Evolutionary conservation across 225 moss, liverwort and hornwort species (phyloP).

Genomic region (Physcomitrellopsis africana): DNA sequence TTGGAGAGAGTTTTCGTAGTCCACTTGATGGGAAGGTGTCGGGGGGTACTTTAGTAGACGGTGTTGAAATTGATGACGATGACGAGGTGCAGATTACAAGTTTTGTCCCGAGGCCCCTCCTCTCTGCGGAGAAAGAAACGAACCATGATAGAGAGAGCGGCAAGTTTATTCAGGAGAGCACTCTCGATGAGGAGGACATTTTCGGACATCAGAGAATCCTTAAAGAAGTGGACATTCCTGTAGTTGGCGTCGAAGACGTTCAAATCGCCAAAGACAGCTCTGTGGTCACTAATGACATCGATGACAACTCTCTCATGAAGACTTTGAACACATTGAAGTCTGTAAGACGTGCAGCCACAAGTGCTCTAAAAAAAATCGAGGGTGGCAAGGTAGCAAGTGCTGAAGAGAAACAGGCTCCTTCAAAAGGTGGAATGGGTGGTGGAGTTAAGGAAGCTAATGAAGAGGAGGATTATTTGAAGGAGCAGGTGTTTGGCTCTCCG

Average conservation of each 20-base stretch:
- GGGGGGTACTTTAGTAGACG: slow-evolving; percentile 40
- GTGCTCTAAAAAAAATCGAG: slow-evolving; percentile 32
- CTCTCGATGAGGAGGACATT: slow-evolving; percentile 46
- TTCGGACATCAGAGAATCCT: slow-evolving; percentile 39
- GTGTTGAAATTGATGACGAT: slow-evolving; percentile 38
- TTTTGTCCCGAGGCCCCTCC: slow-evolving; percentile 23
- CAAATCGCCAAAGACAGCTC: slow-evolving; percentile 15
- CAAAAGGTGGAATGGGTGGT: slow-evolving; percentile 22
- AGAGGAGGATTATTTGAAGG: slow-evolving; percentile 25
- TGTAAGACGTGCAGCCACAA: slow-evolving; percentile 1
- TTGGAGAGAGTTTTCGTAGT: background rate
- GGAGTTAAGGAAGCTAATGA: slow-evolving; percentile 24
- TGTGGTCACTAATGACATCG: slow-evolving; percentile 15
- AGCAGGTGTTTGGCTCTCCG: slow-evolving; percentile 33
- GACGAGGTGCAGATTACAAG: slow-evolving; percentile 45
- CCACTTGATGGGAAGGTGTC: background rate
- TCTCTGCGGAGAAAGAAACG: background rate
- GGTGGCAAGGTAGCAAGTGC: background rate
- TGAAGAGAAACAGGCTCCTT: slow-evolving; percentile 10
- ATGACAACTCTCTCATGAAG: slow-evolving; percentile 12
- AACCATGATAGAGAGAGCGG: slow-evolving; percentile 15
- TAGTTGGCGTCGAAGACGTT: background rate
- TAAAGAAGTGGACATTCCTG: background rate
- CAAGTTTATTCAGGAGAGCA: slow-evolving; percentile 31
- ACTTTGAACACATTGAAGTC: slow-evolving; percentile 18